Evolutionary conservation across 331 rosid genomes (phyloP).

Genomic region (Phaseolus coccineus): DNA sequence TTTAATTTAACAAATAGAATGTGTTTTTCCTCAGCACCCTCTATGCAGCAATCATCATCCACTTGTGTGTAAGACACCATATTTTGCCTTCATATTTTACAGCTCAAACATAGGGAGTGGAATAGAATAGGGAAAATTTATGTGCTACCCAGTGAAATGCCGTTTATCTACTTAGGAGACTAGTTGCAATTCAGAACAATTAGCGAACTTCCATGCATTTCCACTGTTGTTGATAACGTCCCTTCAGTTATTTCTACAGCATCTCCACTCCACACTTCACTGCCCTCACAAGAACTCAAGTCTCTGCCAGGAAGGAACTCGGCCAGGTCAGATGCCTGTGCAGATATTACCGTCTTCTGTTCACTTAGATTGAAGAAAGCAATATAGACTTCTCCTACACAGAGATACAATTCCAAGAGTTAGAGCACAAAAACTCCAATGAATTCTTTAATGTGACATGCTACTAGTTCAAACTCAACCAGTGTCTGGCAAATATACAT

Average conservation of each 20-base stretch:
- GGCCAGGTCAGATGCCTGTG: slow-evolving; percentile 63
- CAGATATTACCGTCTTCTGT: slow-evolving; percentile 54
- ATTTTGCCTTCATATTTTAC: neutral
- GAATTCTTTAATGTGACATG: slow-evolving; percentile 1
- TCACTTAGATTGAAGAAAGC: slow-evolving; percentile 83
- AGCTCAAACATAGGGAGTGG: slow-evolving; percentile 14
- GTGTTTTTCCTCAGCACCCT: neutral
- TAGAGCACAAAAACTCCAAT: slow-evolving; percentile 1
- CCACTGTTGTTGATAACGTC: slow-evolving; percentile 55
- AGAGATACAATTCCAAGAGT: slow-evolving; percentile 22
- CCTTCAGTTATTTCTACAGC: slow-evolving; percentile 44
- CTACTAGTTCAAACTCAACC: slow-evolving; percentile 20
- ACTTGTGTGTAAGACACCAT: neutral
- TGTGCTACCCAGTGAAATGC: neutral
- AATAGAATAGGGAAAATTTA: neutral
- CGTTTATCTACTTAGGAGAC: neutral
- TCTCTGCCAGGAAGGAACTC: slow-evolving; percentile 57
- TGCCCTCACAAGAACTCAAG: slow-evolving; percentile 60
- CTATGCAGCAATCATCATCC: neutral
- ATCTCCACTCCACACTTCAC: slow-evolving; percentile 76
- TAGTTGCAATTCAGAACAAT: slow-evolving; percentile 63
- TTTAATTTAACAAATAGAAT: neutral
- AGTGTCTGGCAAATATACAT: neutral
- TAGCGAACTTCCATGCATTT: slow-evolving; percentile 73
- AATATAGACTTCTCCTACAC: slow-evolving; percentile 77